Conservation (phyloP, 305 asterid genomes). For the Stenogyne calaminthoides region DNA sequence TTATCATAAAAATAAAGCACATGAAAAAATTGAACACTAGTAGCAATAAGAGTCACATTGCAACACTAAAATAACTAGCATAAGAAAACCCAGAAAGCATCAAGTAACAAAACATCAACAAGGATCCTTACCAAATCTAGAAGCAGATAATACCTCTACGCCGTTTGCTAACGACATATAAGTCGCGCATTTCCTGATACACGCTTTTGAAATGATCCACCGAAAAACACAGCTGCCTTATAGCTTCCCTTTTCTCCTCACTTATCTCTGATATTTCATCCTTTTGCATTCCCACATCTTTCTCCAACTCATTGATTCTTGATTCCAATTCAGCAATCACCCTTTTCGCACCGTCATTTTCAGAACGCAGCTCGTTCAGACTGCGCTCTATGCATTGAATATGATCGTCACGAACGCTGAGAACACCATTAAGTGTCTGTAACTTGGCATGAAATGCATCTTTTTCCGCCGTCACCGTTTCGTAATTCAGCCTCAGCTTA, state of each 20-base stretch:
- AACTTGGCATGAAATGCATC: slow-evolving; percentile 47
- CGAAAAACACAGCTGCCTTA: slow-evolving; percentile 81
- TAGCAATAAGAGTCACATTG: background rate
- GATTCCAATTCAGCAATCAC: slow-evolving; percentile 38
- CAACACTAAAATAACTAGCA: background rate
- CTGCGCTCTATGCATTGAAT: slow-evolving; percentile 41
- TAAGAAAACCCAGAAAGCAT: background rate
- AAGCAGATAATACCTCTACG: slow-evolving; percentile 26
- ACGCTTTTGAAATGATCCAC: slow-evolving; percentile 67
- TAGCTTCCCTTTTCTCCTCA: slow-evolving; percentile 88
- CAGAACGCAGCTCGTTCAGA: slow-evolving; percentile 38
- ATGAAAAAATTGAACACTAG: background rate
- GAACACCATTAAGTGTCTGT: slow-evolving; percentile 41
- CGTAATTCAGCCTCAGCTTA: slow-evolving; percentile 50
- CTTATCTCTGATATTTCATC: slow-evolving; percentile 51
- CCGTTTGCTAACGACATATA: slow-evolving; percentile 28
- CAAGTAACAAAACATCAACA: background rate
- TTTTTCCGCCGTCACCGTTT: slow-evolving; percentile 53
- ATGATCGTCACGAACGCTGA: slow-evolving; percentile 37
- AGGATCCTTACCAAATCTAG: slow-evolving; percentile 16
- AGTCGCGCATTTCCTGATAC: slow-evolving; percentile 60
- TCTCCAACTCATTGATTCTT: slow-evolving; percentile 50
- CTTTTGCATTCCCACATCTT: slow-evolving; percentile 57
- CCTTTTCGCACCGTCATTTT: slow-evolving; percentile 44
- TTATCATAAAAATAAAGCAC: too few relatives aligned